Conservation (phyloP, 306 rosid genomes). For the Dalbergia cochinchinensis region DNA sequence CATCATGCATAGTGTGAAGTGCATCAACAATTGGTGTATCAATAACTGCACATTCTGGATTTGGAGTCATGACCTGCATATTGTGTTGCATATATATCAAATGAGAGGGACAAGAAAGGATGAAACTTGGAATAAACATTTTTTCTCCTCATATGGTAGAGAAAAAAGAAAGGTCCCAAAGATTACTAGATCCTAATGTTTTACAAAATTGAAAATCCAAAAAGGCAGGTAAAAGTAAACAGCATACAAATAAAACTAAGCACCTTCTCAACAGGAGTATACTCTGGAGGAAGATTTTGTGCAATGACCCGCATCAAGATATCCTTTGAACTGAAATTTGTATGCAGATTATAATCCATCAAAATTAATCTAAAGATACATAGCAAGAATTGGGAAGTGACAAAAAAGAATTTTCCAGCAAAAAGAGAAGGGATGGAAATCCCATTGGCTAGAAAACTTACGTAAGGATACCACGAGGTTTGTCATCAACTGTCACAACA, state of each 20-base stretch:
- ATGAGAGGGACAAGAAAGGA: slow-evolving; percentile 26
- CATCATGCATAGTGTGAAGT: slow-evolving; percentile 96
- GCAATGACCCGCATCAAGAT: slow-evolving; percentile 93
- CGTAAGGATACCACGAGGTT: slow-evolving; percentile 95
- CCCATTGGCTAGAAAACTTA: slow-evolving; percentile 51
- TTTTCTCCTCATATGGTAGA: slow-evolving; percentile 25
- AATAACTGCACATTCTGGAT: slow-evolving; percentile 85
- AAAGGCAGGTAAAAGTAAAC: background rate
- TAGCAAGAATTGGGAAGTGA: slow-evolving; percentile 1
- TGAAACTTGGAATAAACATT: slow-evolving; percentile 27
- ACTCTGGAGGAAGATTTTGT: slow-evolving; percentile 81
- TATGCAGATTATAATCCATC: slow-evolving; percentile 35
- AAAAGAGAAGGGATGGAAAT: slow-evolving; percentile 18
- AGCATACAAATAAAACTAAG: slow-evolving; percentile 35
- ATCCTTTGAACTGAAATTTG: slow-evolving; percentile 83
- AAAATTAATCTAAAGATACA: slow-evolving; percentile 20
- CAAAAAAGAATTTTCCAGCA: slow-evolving; percentile 2
- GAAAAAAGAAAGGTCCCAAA: slow-evolving; percentile 11
- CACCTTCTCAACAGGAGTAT: slow-evolving; percentile 96
- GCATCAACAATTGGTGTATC: slow-evolving; percentile 98
- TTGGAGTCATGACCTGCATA: slow-evolving; percentile 94
- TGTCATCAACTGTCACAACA: slow-evolving; percentile 81
- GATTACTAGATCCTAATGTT: slow-evolving; percentile 21
- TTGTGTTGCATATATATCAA: slow-evolving; percentile 44
- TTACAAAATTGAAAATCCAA: slow-evolving; percentile 43